Percentiles rank a stretch among this genome's conserved stretches.
These are phyloP conservation scores for Aspergillus ellipticus DNA, from an alignment of 495 filamentous ascomycete genomes.

Conservation along the genomic window DNA sequence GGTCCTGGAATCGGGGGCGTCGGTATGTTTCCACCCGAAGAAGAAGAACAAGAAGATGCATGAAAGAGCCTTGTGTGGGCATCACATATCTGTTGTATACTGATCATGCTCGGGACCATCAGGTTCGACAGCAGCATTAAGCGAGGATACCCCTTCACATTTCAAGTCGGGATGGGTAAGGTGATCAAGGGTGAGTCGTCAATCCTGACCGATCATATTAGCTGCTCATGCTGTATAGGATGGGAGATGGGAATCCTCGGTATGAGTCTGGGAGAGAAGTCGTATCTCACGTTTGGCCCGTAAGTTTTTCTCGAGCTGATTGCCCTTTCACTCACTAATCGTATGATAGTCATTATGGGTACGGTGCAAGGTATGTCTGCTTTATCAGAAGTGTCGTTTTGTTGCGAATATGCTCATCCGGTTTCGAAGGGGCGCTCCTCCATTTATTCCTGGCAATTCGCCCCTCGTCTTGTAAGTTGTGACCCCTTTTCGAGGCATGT, in stretches of 20 bases:
- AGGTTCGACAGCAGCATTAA: conserved; percentile 26
- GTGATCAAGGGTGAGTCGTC: conserved; percentile 18
- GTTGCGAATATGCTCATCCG: not conserved
- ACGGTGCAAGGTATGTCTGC: conserved; percentile 18
- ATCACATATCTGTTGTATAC: too few relatives aligned
- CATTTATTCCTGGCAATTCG: conserved; percentile 21
- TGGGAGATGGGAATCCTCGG: conserved; percentile 21
- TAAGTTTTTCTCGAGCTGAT: conserved; percentile 4
- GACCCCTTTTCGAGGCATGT: not conserved
- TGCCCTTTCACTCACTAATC: not conserved
- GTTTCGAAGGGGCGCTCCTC: conserved; percentile 16
- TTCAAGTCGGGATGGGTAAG: conserved; percentile 18
- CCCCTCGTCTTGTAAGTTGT: conserved; percentile 21
- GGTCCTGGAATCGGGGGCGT: conserved; percentile 37
- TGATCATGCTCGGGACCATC: not conserved
- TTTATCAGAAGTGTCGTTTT: not conserved
- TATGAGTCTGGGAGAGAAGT: conserved; percentile 23
- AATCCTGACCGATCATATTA: not conserved
- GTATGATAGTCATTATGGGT: conserved; percentile 18
- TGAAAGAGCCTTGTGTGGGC: too few relatives aligned
- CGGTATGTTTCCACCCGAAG: conserved; percentile 44
- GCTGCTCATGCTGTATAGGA: conserved; percentile 6
- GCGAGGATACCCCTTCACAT: conserved; percentile 18
- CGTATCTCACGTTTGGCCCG: conserved; percentile 23
- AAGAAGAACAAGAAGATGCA: too few relatives aligned